Conservation (phyloP, 441 rosid species). For the Metrosideros polymorpha region DNA sequence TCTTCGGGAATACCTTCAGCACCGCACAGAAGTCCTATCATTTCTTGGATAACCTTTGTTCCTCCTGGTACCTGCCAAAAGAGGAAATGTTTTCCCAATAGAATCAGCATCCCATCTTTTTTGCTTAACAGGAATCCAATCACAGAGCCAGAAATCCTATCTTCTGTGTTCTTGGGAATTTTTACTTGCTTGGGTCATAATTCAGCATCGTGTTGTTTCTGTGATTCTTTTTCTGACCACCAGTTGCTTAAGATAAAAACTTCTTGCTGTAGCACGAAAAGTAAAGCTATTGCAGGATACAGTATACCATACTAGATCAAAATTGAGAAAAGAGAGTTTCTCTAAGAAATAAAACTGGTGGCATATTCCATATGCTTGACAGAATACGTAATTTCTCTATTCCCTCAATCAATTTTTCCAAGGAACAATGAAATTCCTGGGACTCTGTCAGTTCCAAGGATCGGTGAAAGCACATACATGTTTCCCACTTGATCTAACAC, state of each 20-base stretch:
- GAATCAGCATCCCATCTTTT: too few relatives aligned
- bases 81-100: too few relatives aligned
- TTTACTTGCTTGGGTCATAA: neutral
- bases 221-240: neutral
- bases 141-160: too few relatives aligned
- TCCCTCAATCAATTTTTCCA: neutral
- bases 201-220: neutral
- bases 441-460: neutral
- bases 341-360: neutral
- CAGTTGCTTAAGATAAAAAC: neutral
- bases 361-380: neutral
- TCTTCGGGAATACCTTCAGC: slow-evolving; percentile 57
- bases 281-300: neutral
- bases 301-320: neutral
- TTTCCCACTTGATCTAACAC: neutral
- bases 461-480: neutral
- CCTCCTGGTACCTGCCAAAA: too few relatives aligned
- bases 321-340: neutral
- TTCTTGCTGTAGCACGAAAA: neutral
- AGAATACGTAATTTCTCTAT: neutral
- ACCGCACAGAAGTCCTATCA: slow-evolving; percentile 67
- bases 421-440: neutral
- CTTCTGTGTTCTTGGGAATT: neutral
- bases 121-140: too few relatives aligned
- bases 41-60: slow-evolving; percentile 57